Percentiles rank a stretch among this genome's conserved stretches.
Conservation (phyloP, 108 stramenopile species). For the Fistulifera pelliculosa region DNA sequence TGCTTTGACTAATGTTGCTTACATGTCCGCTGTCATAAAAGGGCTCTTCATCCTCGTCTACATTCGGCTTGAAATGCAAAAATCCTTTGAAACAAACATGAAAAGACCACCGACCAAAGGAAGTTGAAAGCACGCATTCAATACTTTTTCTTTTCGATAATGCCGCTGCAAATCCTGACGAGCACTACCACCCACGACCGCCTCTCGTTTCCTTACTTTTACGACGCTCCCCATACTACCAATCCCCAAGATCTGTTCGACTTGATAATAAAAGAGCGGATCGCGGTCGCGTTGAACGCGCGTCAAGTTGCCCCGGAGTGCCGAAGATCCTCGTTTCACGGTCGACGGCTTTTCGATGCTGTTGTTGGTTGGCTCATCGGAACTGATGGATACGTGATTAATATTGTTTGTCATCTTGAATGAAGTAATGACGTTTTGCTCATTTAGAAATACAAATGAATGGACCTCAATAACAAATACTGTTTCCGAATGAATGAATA, state of each 20-base stretch:
- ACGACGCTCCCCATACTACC: constrained; percentile 48
- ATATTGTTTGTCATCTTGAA: too few species aligned
- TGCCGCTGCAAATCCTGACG: constrained; percentile 15
- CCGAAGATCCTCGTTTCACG: too few species aligned
- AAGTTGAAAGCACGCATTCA: constrained; percentile 13
- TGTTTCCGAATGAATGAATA: too few species aligned
- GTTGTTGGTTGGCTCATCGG: too few species aligned
- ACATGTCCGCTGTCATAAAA: neutral
- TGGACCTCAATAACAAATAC: too few species aligned
- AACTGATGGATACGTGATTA: too few species aligned
- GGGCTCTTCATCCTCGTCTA: neutral
- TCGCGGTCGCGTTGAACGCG: constrained; percentile 25
- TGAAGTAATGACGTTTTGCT: too few species aligned
- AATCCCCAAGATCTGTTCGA: constrained; percentile 22
- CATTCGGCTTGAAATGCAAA: neutral
- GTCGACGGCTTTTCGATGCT: too few species aligned
- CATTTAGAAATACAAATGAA: too few species aligned
- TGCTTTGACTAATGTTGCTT: neutral
- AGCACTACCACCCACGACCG: constrained; percentile 30
- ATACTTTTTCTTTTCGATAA: constrained; percentile 16
- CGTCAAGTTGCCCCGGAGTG: constrained; percentile 18
- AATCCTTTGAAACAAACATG: constrained; percentile 14
- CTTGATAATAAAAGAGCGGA: constrained; percentile 18
- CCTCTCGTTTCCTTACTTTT: constrained; percentile 22
- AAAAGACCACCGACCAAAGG: constrained; percentile 22